phyloP scores from a whole-genome alignment of 1,284 basidiomycete genomes.

The Cryptococcus sp. region DNA sequence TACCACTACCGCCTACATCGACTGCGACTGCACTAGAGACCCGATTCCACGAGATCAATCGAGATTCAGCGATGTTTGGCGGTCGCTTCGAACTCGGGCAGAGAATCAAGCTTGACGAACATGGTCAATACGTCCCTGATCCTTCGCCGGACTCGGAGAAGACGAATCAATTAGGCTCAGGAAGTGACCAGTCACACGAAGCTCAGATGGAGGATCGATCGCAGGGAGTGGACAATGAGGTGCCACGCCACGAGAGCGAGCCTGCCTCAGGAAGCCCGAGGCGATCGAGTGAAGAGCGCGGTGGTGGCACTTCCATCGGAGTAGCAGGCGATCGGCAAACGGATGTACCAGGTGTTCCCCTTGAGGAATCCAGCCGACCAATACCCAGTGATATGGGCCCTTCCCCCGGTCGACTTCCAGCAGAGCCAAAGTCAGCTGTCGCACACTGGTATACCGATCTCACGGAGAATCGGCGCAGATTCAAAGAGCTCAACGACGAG shows the following conservation, averaged over 20 bases:
- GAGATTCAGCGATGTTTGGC: conserved; percentile 68
- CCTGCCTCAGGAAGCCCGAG: too few relatives aligned
- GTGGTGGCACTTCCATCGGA: too few relatives aligned
- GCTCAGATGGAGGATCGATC: not conserved
- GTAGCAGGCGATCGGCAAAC: too few relatives aligned
- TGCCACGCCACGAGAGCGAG: too few relatives aligned
- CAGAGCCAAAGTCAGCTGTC: conserved; percentile 1
- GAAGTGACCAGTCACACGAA: too few relatives aligned
- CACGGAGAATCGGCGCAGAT: conserved; percentile 60
- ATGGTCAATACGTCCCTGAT: conserved; percentile 56
- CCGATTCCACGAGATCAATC: conserved; percentile 69
- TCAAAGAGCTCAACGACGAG: conserved; percentile 71
- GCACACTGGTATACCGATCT: conserved; percentile 62
- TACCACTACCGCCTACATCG: conserved; percentile 1
- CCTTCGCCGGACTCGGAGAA: conserved; percentile 14
- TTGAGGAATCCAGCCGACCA: too few relatives aligned
- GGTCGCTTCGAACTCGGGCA: conserved; percentile 72
- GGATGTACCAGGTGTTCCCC: too few relatives aligned
- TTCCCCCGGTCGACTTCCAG: too few relatives aligned
- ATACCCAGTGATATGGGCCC: too few relatives aligned
- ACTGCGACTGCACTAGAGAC: conserved; percentile 56
- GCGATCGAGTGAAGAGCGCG: too few relatives aligned
- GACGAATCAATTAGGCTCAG: too few relatives aligned
- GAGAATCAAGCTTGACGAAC: conserved; percentile 61
- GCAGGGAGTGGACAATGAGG: too few relatives aligned